Evolutionary conservation across 2,329 filamentous ascomycete genomes (phyloP).

Genomic region (Orbilia brochopaga): DNA sequence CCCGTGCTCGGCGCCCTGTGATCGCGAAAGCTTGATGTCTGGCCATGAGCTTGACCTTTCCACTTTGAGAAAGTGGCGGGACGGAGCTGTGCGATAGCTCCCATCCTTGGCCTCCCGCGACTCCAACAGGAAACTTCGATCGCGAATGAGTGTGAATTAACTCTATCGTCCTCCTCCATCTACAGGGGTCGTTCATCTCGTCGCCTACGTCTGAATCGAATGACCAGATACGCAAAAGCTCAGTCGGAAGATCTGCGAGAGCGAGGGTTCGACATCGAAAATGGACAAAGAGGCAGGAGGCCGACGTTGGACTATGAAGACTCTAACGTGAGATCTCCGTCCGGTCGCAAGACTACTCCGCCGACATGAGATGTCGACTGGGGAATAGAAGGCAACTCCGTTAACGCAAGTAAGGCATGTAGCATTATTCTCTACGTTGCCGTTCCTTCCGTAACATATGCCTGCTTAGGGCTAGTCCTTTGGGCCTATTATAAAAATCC

Average conservation of each 20-base stretch:
- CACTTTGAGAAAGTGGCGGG: conserved; percentile 34
- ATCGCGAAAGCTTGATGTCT: conserved; percentile 37
- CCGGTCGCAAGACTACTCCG: conserved; percentile 24
- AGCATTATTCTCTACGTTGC: background rate
- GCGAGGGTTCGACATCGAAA: conserved; percentile 11
- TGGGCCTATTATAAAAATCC: background rate
- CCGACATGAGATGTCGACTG: conserved; percentile 10
- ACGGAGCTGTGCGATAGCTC: conserved; percentile 18
- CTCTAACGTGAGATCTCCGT: conserved; percentile 17
- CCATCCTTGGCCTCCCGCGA: conserved; percentile 13
- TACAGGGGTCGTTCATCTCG: conserved; percentile 16
- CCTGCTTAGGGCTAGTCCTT: background rate
- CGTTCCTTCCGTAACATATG: background rate
- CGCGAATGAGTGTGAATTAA: too few species aligned
- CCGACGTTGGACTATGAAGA: conserved; percentile 21
- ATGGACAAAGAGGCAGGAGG: conserved; percentile 39
- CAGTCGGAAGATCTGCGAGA: conserved; percentile 14
- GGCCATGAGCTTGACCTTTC: conserved; percentile 20
- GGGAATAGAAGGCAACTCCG: background rate
- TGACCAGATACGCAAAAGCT: conserved; percentile 12
- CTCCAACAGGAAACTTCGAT: conserved; percentile 34
- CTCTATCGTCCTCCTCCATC: too few species aligned
- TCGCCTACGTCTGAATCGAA: conserved; percentile 5
- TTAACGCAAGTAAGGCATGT: background rate
- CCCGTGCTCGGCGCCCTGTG: conserved; percentile 42